Conservation (phyloP, 2,329 filamentous ascomycete species). For the Amauroascus niger region DNA sequence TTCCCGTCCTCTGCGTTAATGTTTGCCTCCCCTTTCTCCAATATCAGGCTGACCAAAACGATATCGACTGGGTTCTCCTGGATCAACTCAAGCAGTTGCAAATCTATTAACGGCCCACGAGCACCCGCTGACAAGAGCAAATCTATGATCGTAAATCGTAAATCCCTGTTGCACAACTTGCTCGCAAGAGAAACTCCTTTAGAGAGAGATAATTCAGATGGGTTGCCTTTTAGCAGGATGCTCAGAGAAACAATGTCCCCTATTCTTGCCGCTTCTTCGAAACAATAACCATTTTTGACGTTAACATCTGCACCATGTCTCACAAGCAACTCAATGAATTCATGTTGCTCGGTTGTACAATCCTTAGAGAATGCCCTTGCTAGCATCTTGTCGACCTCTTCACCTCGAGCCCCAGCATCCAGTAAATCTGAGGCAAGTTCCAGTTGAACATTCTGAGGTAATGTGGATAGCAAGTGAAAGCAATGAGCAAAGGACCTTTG, state of each 20-base stretch:
- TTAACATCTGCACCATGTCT: conserved; percentile 17
- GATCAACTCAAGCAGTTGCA: conserved; percentile 13
- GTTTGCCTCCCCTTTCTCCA: conserved; percentile 17
- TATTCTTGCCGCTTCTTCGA: conserved; percentile 12
- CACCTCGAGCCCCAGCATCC: conserved; percentile 16
- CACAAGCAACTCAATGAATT: conserved; percentile 16
- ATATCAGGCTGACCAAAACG: conserved; percentile 14
- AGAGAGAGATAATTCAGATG: conserved; percentile 15
- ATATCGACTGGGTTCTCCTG: conserved; percentile 16
- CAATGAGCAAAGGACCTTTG: conserved; percentile 13
- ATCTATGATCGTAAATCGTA: conserved; percentile 16
- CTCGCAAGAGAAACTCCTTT: conserved; percentile 14
- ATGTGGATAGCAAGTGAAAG: conserved; percentile 11
- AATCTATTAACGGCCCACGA: conserved; percentile 14
- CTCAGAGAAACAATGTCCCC: conserved; percentile 16
- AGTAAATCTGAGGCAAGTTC: conserved; percentile 12
- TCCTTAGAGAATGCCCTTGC: conserved; percentile 8
- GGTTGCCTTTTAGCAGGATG: conserved; percentile 15
- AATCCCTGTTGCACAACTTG: conserved; percentile 10
- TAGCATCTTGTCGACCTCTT: conserved; percentile 13
- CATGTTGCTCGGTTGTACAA: conserved; percentile 11
- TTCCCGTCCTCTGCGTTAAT: conserved; percentile 15
- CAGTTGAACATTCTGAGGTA: conserved; percentile 10
- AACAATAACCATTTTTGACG: conserved; percentile 15
- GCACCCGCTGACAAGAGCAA: conserved; percentile 17